These are phyloP conservation scores for Cenococcum geophilum DNA, from an alignment of 495 filamentous ascomycete genomes.

Conservation along the genomic window DNA sequence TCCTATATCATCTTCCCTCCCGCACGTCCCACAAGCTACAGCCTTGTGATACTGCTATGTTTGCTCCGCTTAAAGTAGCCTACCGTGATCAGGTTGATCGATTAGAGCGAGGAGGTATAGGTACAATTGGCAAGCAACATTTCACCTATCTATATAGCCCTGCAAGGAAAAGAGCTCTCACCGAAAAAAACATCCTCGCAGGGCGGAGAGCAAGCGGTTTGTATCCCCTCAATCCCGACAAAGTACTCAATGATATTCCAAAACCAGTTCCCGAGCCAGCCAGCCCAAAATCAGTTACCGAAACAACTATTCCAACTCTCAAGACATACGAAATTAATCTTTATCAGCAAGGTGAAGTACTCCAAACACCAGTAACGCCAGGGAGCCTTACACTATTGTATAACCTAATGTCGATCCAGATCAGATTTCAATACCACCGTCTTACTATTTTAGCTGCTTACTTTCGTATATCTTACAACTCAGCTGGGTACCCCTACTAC, in stretches of 20 bases:
- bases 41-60: not conserved
- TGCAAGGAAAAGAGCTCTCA: constrained; percentile 1
- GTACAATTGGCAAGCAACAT: constrained; percentile 7
- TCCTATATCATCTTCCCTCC: no score
- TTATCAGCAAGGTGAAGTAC: not conserved
- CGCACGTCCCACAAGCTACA: no score
- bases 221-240: not conserved
- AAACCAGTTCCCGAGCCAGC: not conserved
- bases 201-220: not conserved
- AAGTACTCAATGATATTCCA: not conserved
- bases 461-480: no score
- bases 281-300: not conserved
- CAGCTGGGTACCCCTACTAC: no score
- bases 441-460: no score
- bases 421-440: no score
- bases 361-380: not conserved
- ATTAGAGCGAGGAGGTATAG: constrained; percentile 5
- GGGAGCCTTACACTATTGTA: no score
- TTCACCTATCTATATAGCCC: constrained; percentile 10
- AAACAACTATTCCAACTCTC: no score
- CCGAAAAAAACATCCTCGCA: not conserved
- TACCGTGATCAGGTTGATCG: constrained; percentile 8
- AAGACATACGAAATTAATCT: no score
- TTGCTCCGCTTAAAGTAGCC: constrained; percentile 6
- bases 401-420: no score